These are phyloP conservation scores for Trichoderma atroviride DNA, from an alignment of 2,329 filamentous ascomycete genomes.

Conservation along the genomic window DNA sequence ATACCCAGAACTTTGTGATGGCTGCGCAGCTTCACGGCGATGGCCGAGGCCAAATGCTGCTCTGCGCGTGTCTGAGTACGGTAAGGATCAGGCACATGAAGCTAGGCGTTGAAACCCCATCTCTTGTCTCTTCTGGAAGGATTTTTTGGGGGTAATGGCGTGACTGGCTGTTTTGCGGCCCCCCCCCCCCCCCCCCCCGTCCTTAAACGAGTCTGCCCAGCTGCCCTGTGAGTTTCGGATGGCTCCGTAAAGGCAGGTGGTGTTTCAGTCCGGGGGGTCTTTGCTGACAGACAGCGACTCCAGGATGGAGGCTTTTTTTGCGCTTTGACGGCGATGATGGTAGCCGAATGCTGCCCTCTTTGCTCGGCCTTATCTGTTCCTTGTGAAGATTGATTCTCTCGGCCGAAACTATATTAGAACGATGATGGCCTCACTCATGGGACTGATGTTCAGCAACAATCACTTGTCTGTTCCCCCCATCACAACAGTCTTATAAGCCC, in stretches of 20 bases:
- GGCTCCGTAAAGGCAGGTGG: slow-evolving; percentile 22
- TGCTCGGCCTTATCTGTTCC: background rate
- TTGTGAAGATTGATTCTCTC: background rate
- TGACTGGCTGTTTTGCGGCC: background rate
- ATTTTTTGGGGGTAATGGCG: background rate
- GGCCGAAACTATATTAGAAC: background rate
- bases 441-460: background rate
- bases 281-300: slow-evolving; percentile 13
- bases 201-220: background rate
- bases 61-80: background rate
- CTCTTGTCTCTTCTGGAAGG: background rate
- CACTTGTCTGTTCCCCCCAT: background rate
- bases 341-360: background rate
- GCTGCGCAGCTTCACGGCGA: background rate
- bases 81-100: background rate
- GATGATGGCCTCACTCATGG: slow-evolving; percentile 4
- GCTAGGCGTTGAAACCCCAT: background rate
- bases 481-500: background rate
- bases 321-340: background rate
- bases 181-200: background rate
- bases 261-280: slow-evolving; percentile 10
- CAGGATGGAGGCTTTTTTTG: background rate
- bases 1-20: no score
- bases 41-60: background rate
- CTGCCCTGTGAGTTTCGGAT: slow-evolving; percentile 17